Evolutionary conservation across 768 basidiomycete genomes (phyloP), one percentile per base, ranked within the genome.

Genomic region (Tricholoma bakamatsutake): DNA sequence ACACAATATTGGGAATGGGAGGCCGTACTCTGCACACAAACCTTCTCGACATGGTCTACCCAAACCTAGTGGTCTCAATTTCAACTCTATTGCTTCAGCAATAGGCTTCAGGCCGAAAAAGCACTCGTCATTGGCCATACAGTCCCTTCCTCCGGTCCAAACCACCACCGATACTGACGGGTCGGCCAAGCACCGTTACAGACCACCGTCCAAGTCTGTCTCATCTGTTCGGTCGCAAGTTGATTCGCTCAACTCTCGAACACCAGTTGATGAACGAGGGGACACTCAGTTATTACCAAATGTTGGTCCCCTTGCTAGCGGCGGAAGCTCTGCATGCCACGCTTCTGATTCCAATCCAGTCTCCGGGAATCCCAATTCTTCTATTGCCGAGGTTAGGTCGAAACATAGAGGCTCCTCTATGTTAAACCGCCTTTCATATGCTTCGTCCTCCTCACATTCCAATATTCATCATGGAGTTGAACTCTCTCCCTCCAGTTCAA

Each of bases 41-140:
- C 54, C 65, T 27, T 60, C 67, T 17, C 59, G 61, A 39, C 50
- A 52, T 18, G 30, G n/a, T 56, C 57, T 65, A 30, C 54, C 66
- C 57, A 58, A 53, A 51, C 27, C 57, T 13, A 56, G 64, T 53
- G 62, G 65, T 58, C 69, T 76, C 67, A 80, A 73, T 58, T 75
- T 87, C 64, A 83, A 76, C 56, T 76, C 81, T 6, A 68, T 88
- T 50, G 80, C 80, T 9, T 73, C 80, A 48, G 84, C 80, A 35
- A 80, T 89, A 37, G 84, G 85, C 46, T 72, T 85, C 63, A 86
- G 80, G 67, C 69, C 79, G 18, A 88, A 82, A 71, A 88, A 85
- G 61, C 72, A 73, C 31, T 73, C 80, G 0, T 65, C 77, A 2
- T 67, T 84, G 33, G 70, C 81, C 50, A 80, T 83, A 54, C 77